These are phyloP conservation scores for Fusarium sp. DNA, from an alignment of 2,329 filamentous ascomycete species.

Conservation along the genomic window DNA sequence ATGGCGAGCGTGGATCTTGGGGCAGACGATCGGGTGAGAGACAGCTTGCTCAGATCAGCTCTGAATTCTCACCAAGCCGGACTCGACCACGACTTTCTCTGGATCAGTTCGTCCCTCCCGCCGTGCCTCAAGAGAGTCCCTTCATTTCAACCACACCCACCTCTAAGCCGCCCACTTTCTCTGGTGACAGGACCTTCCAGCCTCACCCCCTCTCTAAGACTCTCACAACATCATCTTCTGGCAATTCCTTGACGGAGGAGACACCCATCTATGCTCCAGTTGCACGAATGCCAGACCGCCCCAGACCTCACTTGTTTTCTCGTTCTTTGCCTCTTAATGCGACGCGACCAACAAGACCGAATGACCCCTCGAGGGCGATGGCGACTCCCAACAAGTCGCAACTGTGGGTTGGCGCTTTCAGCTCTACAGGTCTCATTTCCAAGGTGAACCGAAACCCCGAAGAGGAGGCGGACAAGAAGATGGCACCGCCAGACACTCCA, in stretches of 20 bases:
- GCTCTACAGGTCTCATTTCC: constrained; percentile 93
- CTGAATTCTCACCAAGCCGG: constrained; percentile 69
- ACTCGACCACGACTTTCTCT: constrained; percentile 80
- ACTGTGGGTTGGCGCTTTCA: constrained; percentile 85
- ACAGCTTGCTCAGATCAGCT: constrained; percentile 62
- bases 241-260: constrained; percentile 81
- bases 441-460: constrained; percentile 92
- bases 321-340: constrained; percentile 55
- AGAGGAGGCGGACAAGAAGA: constrained; percentile 69
- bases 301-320: constrained; percentile 52
- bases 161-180: constrained; percentile 60
- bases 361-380: constrained; percentile 48
- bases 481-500: constrained; percentile 90
- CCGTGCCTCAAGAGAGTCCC: constrained; percentile 70
- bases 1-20: constrained; percentile 75
- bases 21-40: constrained; percentile 70
- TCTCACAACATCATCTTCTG: constrained; percentile 87
- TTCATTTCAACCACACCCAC: constrained; percentile 69
- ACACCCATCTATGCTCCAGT: constrained; percentile 55
- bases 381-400: constrained; percentile 60
- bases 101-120: constrained; percentile 79
- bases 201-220: constrained; percentile 89
- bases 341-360: constrained; percentile 50
- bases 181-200: constrained; percentile 62
- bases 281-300: constrained; percentile 43